Evolutionary conservation across 768 basidiomycete genomes (phyloP).

Genomic region (Amanita rubescens): DNA sequence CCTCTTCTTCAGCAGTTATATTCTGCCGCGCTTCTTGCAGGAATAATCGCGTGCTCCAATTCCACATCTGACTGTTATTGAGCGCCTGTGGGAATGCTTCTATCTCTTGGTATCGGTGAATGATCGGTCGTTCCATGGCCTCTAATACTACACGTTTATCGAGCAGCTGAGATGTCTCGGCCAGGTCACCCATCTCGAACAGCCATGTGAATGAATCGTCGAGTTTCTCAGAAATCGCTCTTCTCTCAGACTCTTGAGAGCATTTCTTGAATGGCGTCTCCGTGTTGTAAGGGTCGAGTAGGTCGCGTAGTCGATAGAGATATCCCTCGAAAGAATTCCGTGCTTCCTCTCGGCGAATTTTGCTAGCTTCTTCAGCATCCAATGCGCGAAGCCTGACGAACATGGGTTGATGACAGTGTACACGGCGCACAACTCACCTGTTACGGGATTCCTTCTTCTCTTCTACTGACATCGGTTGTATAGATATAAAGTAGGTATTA

Average conservation of each 20-base stretch:
- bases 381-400: conserved; percentile 63
- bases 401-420: background rate
- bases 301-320: conserved; percentile 83
- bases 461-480: conserved; percentile 68
- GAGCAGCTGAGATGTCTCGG: conserved; percentile 66
- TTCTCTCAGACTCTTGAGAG: conserved; percentile 66
- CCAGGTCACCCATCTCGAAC: conserved; percentile 74
- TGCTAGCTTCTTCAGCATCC: conserved; percentile 70
- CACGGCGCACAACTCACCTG: conserved; percentile 41
- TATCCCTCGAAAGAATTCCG: conserved; percentile 89
- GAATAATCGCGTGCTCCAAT: conserved; percentile 85
- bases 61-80: conserved; percentile 81
- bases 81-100: conserved; percentile 78
- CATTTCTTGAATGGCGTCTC: conserved; percentile 80
- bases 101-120: conserved; percentile 85
- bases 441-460: conserved; percentile 69
- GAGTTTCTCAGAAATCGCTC: conserved; percentile 55
- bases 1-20: conserved; percentile 54
- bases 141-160: conserved; percentile 76
- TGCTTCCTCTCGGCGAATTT: conserved; percentile 79
- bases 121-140: conserved; percentile 70
- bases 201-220: conserved; percentile 81
- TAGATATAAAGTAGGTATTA: conserved; percentile 52
- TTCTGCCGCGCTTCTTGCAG: conserved; percentile 72
- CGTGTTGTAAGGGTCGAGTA: conserved; percentile 58